Conservation (phyloP, 257 asterid species). For the Solanum virginianum region DNA sequence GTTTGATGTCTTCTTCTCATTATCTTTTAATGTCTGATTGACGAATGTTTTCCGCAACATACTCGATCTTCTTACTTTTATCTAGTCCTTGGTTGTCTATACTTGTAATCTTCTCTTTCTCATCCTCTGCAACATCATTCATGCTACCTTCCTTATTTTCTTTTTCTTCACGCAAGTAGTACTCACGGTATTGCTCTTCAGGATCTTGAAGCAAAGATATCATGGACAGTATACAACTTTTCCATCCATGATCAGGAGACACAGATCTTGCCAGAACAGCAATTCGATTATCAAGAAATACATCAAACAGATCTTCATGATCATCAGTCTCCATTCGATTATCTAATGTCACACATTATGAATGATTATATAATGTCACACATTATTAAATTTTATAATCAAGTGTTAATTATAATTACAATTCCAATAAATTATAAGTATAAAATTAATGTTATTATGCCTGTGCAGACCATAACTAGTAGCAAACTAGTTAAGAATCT, state of each 20-base stretch:
- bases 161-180: neutral
- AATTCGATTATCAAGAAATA: neutral
- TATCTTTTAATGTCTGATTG: neutral
- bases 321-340: neutral
- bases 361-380: too few relatives aligned
- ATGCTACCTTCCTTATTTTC: neutral
- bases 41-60: conserved; percentile 10
- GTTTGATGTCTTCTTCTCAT: conserved; percentile 1
- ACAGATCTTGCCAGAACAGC: neutral
- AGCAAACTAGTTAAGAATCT: neutral
- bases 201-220: conserved; percentile 28
- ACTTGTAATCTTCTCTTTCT: neutral
- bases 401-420: too few relatives aligned
- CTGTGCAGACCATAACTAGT: too few relatives aligned
- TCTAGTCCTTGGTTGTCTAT: neutral
- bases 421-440: too few relatives aligned
- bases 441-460: too few relatives aligned
- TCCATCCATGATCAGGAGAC: conserved; percentile 24
- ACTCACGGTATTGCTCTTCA: conserved; percentile 3
- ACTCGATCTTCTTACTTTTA: neutral
- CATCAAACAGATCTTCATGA: neutral
- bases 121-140: neutral
- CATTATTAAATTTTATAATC: too few relatives aligned
- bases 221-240: conserved; percentile 8
- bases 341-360: too few relatives aligned